A percentile compares a stretch with the other conserved stretches of the same genome.
Conservation (phyloP, 177 flowering plant species). For the Tripterygium wilfordii region DNA sequence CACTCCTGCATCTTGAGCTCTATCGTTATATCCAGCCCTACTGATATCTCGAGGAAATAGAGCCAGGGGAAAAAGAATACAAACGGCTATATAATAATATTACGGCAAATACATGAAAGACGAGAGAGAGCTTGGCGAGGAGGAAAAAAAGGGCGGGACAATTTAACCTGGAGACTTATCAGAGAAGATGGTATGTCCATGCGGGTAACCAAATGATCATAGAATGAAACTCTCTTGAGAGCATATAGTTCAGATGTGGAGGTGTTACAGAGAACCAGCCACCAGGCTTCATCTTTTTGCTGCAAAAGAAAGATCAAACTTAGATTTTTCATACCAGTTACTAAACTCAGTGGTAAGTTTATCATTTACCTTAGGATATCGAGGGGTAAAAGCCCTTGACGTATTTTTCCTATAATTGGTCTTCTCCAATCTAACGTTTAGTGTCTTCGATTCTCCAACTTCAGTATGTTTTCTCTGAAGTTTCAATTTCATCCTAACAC, state of each 20-base stretch:
- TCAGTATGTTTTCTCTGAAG: constrained; percentile 36
- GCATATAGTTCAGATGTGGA: constrained; percentile 70
- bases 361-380: constrained; percentile 76
- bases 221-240: constrained; percentile 78
- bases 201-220: constrained; percentile 47
- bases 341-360: background rate
- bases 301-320: constrained; percentile 22
- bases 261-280: constrained; percentile 83
- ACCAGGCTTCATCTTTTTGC: constrained; percentile 98
- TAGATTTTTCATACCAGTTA: background rate
- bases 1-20: too few relatives aligned
- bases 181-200: constrained; percentile 60
- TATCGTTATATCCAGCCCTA: too few relatives aligned
- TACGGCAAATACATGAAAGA: background rate
- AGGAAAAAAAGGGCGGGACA: background rate
- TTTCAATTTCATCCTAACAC: constrained; percentile 46
- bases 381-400: constrained; percentile 74
- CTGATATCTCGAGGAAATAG: too few relatives aligned
- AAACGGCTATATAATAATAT: too few relatives aligned
- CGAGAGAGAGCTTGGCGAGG: background rate
- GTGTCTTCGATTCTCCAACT: constrained; percentile 15
- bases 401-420: constrained; percentile 32
- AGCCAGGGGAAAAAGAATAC: too few relatives aligned
- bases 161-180: constrained; percentile 38
- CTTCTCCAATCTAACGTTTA: constrained; percentile 64